These are phyloP conservation scores for Leishmania tropica DNA, from an alignment of 208 protist genomes.

Conservation along the genomic window DNA sequence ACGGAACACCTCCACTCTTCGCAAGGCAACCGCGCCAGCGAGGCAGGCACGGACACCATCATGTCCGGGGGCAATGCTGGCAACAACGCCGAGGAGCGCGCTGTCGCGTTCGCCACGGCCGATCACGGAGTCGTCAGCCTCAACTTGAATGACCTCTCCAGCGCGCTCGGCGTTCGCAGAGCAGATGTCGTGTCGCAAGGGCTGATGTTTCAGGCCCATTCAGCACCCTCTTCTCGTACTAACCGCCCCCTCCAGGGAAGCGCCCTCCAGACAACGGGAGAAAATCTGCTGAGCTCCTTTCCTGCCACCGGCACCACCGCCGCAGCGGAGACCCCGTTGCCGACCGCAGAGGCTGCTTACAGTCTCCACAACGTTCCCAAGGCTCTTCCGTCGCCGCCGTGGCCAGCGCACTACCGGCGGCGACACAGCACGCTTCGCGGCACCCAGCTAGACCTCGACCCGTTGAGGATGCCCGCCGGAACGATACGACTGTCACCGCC, in stretches of 20 bases:
- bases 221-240: constrained; percentile 14
- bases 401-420: constrained; percentile 11
- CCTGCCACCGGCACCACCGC: background rate
- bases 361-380: too few species aligned
- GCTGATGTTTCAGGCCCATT: constrained; percentile 19
- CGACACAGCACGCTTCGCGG: constrained; percentile 25
- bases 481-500: background rate
- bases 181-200: constrained; percentile 26
- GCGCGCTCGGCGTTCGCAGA: constrained; percentile 25
- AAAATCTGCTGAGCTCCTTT: background rate
- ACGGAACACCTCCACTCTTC: constrained; percentile 1
- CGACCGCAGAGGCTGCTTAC: too few species aligned
- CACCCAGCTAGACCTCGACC: constrained; percentile 16
- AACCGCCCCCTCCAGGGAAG: constrained; percentile 13
- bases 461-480: background rate
- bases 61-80: background rate
- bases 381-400: background rate
- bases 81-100: constrained; percentile 7
- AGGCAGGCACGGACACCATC: constrained; percentile 19
- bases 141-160: constrained; percentile 26
- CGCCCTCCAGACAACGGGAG: background rate
- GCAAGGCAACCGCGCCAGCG: constrained; percentile 15
- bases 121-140: constrained; percentile 26
- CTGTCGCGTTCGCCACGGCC: constrained; percentile 15
- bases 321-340: background rate